Evolutionary conservation across 345 rosid genomes (phyloP).

Genomic region (Linum tenue): DNA sequence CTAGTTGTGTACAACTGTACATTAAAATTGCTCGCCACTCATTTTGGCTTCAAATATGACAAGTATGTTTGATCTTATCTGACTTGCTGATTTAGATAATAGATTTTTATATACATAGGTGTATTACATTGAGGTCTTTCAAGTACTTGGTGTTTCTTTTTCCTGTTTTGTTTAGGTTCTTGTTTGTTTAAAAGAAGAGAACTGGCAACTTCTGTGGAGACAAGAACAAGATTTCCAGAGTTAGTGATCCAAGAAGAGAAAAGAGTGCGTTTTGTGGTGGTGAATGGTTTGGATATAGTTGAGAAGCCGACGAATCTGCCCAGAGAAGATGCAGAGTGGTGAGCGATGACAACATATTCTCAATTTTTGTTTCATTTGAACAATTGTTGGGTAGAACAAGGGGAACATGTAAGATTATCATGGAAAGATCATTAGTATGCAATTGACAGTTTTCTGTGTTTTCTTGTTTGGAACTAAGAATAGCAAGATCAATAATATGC

Average conservation of each 20-base stretch:
- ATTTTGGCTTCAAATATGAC: neutral
- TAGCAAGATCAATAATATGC: neutral
- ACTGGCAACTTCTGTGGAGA: conserved; percentile 84
- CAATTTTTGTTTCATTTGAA: neutral
- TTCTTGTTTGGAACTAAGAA: neutral
- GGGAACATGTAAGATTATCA: neutral
- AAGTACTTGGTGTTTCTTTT: too few species aligned
- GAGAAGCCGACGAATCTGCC: conserved; percentile 63
- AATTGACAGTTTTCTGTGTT: neutral
- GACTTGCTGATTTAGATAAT: neutral
- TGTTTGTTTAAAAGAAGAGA: conserved; percentile 81
- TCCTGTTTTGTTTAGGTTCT: conserved; percentile 36
- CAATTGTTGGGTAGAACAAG: neutral
- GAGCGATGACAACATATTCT: conserved; percentile 12
- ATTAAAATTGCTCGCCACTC: too few species aligned
- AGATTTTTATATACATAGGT: neutral
- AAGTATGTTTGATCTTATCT: neutral
- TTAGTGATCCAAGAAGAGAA: conserved; percentile 91
- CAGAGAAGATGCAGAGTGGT: conserved; percentile 85
- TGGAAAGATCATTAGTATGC: neutral
- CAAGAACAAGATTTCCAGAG: conserved; percentile 89
- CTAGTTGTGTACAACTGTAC: neutral
- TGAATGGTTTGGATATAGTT: conserved; percentile 83
- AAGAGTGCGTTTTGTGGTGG: conserved; percentile 87
- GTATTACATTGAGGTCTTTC: too few species aligned